Evolutionary conservation across 2,329 filamentous ascomycete genomes (phyloP).

Genomic region (Sporothrix globosa): DNA sequence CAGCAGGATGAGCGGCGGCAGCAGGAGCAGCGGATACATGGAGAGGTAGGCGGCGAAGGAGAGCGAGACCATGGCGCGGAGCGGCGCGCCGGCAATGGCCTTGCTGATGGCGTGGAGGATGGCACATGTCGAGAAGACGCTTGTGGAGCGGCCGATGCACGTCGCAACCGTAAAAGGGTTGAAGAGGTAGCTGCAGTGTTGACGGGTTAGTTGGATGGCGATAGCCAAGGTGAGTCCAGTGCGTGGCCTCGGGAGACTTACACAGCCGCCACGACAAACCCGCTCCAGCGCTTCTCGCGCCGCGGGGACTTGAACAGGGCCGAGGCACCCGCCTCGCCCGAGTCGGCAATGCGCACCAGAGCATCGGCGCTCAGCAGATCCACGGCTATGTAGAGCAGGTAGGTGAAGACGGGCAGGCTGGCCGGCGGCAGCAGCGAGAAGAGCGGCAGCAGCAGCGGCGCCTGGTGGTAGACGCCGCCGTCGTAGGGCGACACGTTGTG

Average conservation of each 20-base stretch:
- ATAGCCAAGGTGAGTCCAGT: background rate
- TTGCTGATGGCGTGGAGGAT: constrained; percentile 82
- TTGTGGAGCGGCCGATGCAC: constrained; percentile 86
- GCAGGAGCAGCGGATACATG: constrained; percentile 85
- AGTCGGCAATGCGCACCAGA: constrained; percentile 76
- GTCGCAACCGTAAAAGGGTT: constrained; percentile 93
- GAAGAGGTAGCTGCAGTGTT: constrained; percentile 72
- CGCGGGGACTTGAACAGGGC: constrained; percentile 78
- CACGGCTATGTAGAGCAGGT: constrained; percentile 76
- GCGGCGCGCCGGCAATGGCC: constrained; percentile 71
- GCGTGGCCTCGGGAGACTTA: constrained; percentile 46
- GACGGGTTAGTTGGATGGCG: background rate
- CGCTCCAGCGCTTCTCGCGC: constrained; percentile 73
- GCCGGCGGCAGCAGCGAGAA: constrained; percentile 84
- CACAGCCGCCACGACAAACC: constrained; percentile 76
- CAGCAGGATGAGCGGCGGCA: constrained; percentile 79
- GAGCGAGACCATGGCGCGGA: constrained; percentile 80
- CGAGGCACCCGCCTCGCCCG: constrained; percentile 74
- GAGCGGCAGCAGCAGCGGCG: constrained; percentile 85
- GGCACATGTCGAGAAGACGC: constrained; percentile 84
- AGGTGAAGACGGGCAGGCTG: constrained; percentile 70
- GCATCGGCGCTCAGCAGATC: constrained; percentile 83
- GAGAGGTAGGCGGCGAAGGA: constrained; percentile 89
- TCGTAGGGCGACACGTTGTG: constrained; percentile 97
- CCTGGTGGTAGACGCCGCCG: constrained; percentile 81